These are phyloP conservation scores for Lentinula edodes DNA, from an alignment of 768 basidiomycete species.

Conservation along the genomic window DNA sequence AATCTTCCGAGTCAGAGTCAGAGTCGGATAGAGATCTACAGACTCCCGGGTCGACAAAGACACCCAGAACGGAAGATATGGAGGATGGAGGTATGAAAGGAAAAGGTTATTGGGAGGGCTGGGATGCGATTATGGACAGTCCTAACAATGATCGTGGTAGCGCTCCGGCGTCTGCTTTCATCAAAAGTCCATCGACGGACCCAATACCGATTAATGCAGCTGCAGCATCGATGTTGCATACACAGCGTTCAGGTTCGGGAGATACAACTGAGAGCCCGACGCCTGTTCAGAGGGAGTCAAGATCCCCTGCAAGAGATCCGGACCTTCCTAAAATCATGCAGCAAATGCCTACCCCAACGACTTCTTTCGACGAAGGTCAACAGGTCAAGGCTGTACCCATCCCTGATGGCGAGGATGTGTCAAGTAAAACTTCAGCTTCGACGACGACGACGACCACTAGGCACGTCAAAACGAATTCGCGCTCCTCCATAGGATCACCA, in stretches of 20 bases:
- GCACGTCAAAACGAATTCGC: not conserved
- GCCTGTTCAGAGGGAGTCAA: not conserved
- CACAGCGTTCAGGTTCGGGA: not conserved
- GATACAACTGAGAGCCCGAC: not conserved
- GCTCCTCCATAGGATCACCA: not conserved
- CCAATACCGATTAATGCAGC: not conserved
- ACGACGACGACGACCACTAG: too few relatives aligned
- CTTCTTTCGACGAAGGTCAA: not conserved
- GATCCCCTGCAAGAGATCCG: not conserved
- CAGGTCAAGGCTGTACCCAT: not conserved
- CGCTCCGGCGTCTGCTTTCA: not conserved
- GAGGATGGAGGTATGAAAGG: slow-evolving; percentile 35
- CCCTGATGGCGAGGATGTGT: not conserved
- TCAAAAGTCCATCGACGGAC: not conserved
- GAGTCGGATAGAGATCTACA: slow-evolving; percentile 11
- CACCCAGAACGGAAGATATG: slow-evolving; percentile 31
- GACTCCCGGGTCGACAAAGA: slow-evolving; percentile 18
- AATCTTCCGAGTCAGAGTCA: slow-evolving; percentile 13
- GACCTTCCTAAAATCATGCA: not conserved
- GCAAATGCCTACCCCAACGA: not conserved
- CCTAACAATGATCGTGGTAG: slow-evolving; percentile 22
- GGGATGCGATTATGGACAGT: slow-evolving; percentile 41
- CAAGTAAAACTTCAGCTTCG: not conserved
- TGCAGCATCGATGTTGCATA: not conserved
- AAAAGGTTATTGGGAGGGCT: slow-evolving; percentile 37